phyloP scores from a whole-genome alignment of 805 yeast species.

The Wickerhamomyces kurtzmanii region DNA sequence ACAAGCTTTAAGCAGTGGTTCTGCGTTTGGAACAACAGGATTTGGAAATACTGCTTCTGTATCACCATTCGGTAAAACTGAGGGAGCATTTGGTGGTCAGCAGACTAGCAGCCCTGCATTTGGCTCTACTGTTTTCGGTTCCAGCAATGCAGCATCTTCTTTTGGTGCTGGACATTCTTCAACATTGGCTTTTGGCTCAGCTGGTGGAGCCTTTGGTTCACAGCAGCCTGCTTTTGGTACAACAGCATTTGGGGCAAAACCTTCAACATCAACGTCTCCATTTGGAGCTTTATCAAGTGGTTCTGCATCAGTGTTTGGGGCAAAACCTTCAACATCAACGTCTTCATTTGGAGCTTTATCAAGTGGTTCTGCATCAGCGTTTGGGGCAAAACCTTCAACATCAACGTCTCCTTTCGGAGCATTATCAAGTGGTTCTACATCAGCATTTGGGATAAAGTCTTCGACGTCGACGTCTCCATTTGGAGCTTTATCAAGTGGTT shows the following conservation, averaged over 20 bases:
- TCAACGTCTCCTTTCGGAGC: slow-evolving; percentile 14
- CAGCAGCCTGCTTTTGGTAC: slow-evolving; percentile 13
- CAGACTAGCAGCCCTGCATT: slow-evolving; percentile 16
- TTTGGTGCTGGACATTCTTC: slow-evolving; percentile 10
- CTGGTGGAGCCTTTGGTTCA: slow-evolving; percentile 3
- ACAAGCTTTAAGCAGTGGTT: slow-evolving; percentile 2
- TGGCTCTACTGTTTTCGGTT: slow-evolving; percentile 8
- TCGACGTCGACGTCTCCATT: slow-evolving; percentile 13
- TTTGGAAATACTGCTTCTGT: slow-evolving; percentile 11
- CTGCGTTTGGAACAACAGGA: slow-evolving; percentile 16
- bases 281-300: slow-evolving; percentile 4
- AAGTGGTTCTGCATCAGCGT: slow-evolving; percentile 1
- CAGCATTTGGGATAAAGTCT: background rate
- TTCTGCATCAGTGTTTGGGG: slow-evolving; percentile 3
- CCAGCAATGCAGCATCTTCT: slow-evolving; percentile 4
- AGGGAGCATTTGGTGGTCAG: no score
- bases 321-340: background rate
- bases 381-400: slow-evolving; percentile 2
- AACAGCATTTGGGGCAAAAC: slow-evolving; percentile 10
- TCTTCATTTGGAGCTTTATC: slow-evolving; percentile 8
- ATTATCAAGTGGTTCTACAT: slow-evolving; percentile 3
- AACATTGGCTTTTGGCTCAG: slow-evolving; percentile 3
- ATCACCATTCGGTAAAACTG: no score
- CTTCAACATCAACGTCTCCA: slow-evolving; percentile 3
- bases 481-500: slow-evolving; percentile 6